phyloP scores from a whole-genome alignment of 371 early-diverging fungal species.

The Polyrhizophydium stewartii region DNA sequence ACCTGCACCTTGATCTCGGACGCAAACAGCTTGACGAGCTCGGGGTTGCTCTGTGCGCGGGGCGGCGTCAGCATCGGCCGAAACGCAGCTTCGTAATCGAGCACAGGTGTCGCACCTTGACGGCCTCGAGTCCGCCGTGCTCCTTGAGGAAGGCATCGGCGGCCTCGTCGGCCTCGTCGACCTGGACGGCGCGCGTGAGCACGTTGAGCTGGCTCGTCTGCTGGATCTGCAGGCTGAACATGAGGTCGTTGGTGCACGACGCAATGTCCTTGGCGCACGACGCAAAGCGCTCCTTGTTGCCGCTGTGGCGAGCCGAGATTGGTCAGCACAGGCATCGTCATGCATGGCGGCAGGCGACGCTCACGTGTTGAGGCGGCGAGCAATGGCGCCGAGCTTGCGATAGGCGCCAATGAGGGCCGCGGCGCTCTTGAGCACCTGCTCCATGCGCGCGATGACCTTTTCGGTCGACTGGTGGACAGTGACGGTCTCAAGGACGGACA shows the following conservation, averaged over 20 bases:
- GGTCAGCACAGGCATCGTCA: too few species aligned
- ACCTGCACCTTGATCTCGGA: slow-evolving; percentile 32
- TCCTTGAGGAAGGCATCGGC: slow-evolving; percentile 33
- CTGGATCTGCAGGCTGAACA: slow-evolving; percentile 47
- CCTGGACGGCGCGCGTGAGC: slow-evolving; percentile 25
- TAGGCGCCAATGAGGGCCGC: slow-evolving; percentile 41
- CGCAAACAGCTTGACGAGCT: slow-evolving; percentile 39
- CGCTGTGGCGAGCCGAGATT: slow-evolving; percentile 1
- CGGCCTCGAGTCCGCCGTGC: slow-evolving; percentile 25
- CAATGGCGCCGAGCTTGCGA: slow-evolving; percentile 43
- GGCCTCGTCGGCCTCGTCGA: slow-evolving; percentile 34
- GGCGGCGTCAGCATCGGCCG: too few species aligned
- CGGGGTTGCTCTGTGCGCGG: slow-evolving; percentile 29
- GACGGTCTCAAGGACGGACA: slow-evolving; percentile 34
- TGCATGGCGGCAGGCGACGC: neutral
- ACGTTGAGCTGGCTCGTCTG: slow-evolving; percentile 42
- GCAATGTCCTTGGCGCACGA: slow-evolving; percentile 26
- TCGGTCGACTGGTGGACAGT: slow-evolving; percentile 19
- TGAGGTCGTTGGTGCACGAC: slow-evolving; percentile 34
- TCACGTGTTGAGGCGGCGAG: slow-evolving; percentile 37
- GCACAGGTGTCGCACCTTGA: slow-evolving; percentile 8
- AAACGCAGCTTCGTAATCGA: neutral
- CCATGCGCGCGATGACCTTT: slow-evolving; percentile 30
- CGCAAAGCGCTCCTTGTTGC: slow-evolving; percentile 41
- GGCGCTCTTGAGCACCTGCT: slow-evolving; percentile 31